A percentile compares a stretch with the other conserved stretches of the same genome.
phyloP scores from a whole-genome alignment of 352 stramenopile species.

The Globisporangium emineosum region DNA sequence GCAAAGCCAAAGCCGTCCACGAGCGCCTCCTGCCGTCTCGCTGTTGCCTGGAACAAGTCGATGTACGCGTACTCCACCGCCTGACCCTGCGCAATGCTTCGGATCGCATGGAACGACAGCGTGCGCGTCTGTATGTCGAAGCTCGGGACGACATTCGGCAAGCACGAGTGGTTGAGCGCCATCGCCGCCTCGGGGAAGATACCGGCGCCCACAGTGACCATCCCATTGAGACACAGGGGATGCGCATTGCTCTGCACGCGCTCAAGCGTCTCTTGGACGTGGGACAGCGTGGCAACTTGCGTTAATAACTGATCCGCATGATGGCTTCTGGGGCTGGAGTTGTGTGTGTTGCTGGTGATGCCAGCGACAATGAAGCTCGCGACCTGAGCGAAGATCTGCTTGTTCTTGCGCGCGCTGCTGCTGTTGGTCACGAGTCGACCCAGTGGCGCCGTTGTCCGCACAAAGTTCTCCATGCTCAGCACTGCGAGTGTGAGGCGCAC shows the following conservation, averaged over 20 bases:
- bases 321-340: not conserved
- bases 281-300: slow-evolving; percentile 11
- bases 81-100: slow-evolving; percentile 23
- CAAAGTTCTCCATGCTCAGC: slow-evolving; percentile 52
- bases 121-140: slow-evolving; percentile 44
- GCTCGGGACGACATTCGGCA: slow-evolving; percentile 49
- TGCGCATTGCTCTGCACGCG: slow-evolving; percentile 59
- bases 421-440: slow-evolving; percentile 21
- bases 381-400: not conserved
- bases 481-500: slow-evolving; percentile 47
- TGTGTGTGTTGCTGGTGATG: slow-evolving; percentile 4
- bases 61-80: slow-evolving; percentile 59
- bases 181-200: slow-evolving; percentile 72
- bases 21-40: slow-evolving; percentile 34
- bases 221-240: slow-evolving; percentile 41
- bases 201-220: slow-evolving; percentile 37
- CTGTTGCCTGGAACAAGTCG: slow-evolving; percentile 38
- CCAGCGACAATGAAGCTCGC: slow-evolving; percentile 7
- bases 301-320: not conserved
- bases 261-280: slow-evolving; percentile 34
- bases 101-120: slow-evolving; percentile 48
- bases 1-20: slow-evolving; percentile 46
- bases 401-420: not conserved
- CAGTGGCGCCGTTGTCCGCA: slow-evolving; percentile 33
- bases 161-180: slow-evolving; percentile 67